A percentile compares a stretch with the other conserved stretches of the same genome.
Conservation (phyloP, 108 stramenopile species). For the Licmophora abbreviata region DNA sequence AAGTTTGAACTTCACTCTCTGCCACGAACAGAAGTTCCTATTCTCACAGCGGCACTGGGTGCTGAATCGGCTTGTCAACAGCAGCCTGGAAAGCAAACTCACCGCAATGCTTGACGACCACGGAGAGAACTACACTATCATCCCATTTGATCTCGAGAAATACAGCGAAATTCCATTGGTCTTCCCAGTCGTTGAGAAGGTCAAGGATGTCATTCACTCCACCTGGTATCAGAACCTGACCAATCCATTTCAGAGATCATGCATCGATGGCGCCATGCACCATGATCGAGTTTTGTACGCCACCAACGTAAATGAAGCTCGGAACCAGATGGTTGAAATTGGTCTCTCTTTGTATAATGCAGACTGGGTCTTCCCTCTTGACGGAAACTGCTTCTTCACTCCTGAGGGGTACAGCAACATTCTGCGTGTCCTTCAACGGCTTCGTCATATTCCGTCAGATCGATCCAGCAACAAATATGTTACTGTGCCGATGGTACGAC, state of each 20-base stretch:
- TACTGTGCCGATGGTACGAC: background rate
- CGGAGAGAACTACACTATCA: too few relatives aligned
- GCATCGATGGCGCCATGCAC: too few relatives aligned
- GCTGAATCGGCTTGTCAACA: background rate
- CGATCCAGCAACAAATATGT: slow-evolving; percentile 1
- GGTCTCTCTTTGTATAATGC: too few relatives aligned
- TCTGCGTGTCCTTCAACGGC: background rate
- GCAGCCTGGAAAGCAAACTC: background rate
- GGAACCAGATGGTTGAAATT: too few relatives aligned
- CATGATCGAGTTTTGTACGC: too few relatives aligned
- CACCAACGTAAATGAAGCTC: too few relatives aligned
- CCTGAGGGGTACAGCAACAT: background rate
- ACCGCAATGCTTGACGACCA: background rate
- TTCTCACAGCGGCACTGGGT: background rate
- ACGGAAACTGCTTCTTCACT: slow-evolving; percentile 3
- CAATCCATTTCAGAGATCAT: too few relatives aligned
- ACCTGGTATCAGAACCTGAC: too few relatives aligned
- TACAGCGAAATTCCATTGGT: background rate
- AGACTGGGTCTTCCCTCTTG: slow-evolving; percentile 3
- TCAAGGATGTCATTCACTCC: too few relatives aligned
- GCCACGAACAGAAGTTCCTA: slow-evolving; percentile 1
- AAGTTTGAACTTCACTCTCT: slow-evolving; percentile 1
- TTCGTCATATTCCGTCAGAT: background rate
- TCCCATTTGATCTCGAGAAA: too few relatives aligned
- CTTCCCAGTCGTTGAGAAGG: background rate